Percentiles rank a stretch among this genome's conserved stretches.
Evolutionary conservation across 1,284 basidiomycete genomes (phyloP).

Genomic region (Marasmius sp.): DNA sequence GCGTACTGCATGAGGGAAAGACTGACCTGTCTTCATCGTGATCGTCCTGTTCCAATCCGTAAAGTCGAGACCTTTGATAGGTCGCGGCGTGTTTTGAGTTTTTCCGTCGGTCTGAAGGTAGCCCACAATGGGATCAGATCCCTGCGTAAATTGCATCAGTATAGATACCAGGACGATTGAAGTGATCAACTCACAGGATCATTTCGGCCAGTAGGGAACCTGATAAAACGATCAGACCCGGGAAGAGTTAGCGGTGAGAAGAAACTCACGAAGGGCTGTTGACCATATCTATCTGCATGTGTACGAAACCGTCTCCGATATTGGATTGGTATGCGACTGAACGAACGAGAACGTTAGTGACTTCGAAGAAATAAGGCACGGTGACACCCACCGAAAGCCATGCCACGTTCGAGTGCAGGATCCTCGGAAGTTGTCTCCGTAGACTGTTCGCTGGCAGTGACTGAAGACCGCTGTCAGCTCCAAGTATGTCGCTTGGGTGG

Average conservation of each 20-base stretch:
- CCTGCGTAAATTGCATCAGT: too few relatives aligned
- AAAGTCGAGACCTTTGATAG: too few relatives aligned
- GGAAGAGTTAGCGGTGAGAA: too few relatives aligned
- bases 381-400: constrained; percentile 23
- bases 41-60: background rate
- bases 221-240: too few relatives aligned
- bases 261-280: too few relatives aligned
- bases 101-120: too few relatives aligned
- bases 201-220: too few relatives aligned
- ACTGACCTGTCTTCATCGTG: background rate
- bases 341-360: background rate
- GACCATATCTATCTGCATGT: too few relatives aligned
- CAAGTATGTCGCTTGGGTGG: background rate
- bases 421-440: constrained; percentile 14
- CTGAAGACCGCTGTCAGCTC: background rate
- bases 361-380: background rate
- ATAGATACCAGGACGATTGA: too few relatives aligned
- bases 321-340: constrained; percentile 26
- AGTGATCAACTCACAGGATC: too few relatives aligned
- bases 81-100: too few relatives aligned
- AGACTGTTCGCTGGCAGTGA: constrained; percentile 16
- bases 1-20: background rate
- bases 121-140: too few relatives aligned
- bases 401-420: constrained; percentile 22
- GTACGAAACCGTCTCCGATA: constrained; percentile 9